Evolutionary conservation across 306 rosid genomes (phyloP), one percentile per base, ranked within the genome.

Genomic region (Prinsepia uniflora): DNA sequence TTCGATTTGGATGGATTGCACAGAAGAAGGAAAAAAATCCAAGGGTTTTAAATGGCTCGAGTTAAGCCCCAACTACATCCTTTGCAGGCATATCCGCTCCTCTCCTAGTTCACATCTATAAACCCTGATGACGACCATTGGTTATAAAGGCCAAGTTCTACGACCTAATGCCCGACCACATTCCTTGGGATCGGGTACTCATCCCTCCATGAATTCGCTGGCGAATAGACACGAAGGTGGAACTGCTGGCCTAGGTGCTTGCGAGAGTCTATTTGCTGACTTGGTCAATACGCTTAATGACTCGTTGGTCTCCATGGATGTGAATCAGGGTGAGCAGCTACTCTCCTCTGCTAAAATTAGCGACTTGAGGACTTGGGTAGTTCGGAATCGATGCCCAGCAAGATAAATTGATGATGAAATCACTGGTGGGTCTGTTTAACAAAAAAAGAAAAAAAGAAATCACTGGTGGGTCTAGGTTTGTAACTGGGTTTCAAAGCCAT

Each of bases 211-310:
- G 98, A 92, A 82, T 86, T 89, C 54, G 81, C 86, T 9, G 96
- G 76, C 0, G 95, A 86, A 78, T 89, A 86, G 8, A 89, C 95
- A 2, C 96, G 85, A 12, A 89, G 89, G 54, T 89, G 89, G 76
- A 92, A 82, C 70, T 92, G 98, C 74, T 89, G 98, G 5, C 96
- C 98, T 62, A 92, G 69, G 76, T 92, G 89, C 68, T 89, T 24
- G 30, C 30, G 30, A 24, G 30, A 24, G 30, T 24, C 30, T 24
- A 24, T 24, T 24, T 24, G n/a, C n/a, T n/a, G 30, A 24, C 30
- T 24, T 24, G 30, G 30, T 24, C 30, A 2, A 24, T 24, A 24
- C 0, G 30, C 30, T 24, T 2, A 24, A 24, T 24, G 30, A 24
- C 30, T 24, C 30, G 30, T 24, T 24, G 30, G 2, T 24, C 30